These are phyloP conservation scores for Macadamia integrifolia DNA, from an alignment of 164 flowering plant species.

Conservation along the genomic window DNA sequence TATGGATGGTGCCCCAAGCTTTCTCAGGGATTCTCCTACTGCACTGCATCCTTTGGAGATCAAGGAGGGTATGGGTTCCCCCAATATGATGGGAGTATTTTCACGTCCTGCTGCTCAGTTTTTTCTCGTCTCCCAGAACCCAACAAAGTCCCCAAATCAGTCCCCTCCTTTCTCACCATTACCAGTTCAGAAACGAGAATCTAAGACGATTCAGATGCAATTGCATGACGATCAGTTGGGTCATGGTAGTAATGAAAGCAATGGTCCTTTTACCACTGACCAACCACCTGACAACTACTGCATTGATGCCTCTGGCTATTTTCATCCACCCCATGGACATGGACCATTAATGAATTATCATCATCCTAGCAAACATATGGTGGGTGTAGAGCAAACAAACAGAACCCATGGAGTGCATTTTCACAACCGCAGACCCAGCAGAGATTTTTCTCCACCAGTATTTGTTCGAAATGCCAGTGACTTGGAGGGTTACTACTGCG, in stretches of 20 bases:
- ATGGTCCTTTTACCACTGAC: slow-evolving; percentile 10
- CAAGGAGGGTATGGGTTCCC: slow-evolving; percentile 19
- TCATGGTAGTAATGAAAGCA: slow-evolving; percentile 24
- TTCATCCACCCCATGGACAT: slow-evolving; percentile 18
- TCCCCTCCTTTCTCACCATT: slow-evolving; percentile 43
- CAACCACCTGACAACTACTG: slow-evolving; percentile 20
- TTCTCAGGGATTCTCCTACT: slow-evolving; percentile 31
- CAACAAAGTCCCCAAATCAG: slow-evolving; percentile 13
- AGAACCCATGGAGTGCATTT: slow-evolving; percentile 18
- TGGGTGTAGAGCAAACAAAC: slow-evolving; percentile 19
- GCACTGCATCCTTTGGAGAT: slow-evolving; percentile 19
- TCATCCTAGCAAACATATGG: slow-evolving; percentile 14
- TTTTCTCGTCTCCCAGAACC: slow-evolving; percentile 13
- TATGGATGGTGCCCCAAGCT: slow-evolving; percentile 28
- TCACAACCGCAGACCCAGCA: slow-evolving; percentile 23
- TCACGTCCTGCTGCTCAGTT: slow-evolving; percentile 16
- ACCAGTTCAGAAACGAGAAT: slow-evolving; percentile 15
- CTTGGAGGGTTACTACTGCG: slow-evolving; percentile 17
- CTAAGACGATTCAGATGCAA: slow-evolving; percentile 16
- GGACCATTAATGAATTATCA: slow-evolving; percentile 18
- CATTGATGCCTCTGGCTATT: slow-evolving; percentile 11
- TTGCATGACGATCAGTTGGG: slow-evolving; percentile 21
- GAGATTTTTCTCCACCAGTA: slow-evolving; percentile 24
- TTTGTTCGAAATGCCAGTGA: slow-evolving; percentile 25
- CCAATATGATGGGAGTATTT: slow-evolving; percentile 15